Evolutionary conservation across 371 early-diverging fungal species (phyloP), one percentile per base, ranked within the genome.

Genomic region (Batkoa obscura): DNA sequence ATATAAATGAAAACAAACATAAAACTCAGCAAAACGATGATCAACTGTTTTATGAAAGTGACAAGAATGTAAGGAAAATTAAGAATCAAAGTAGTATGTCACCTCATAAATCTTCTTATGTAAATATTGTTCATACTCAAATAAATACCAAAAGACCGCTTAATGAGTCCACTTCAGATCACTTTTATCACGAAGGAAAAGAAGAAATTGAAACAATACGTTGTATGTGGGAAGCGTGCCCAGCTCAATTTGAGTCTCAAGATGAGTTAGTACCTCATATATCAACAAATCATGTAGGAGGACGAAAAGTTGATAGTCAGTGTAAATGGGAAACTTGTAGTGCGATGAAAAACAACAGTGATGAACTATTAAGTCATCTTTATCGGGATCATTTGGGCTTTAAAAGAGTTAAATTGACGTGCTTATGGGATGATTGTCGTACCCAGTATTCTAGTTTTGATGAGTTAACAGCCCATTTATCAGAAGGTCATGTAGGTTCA

Each of bases 201-300:
- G 15, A 50, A 34, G 34, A 15, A 31, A 50, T 13, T 13, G 32
- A 50, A 17, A 3, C 10, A 33, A 31, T 51, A 33, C 47, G 61
- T 2, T 90, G 90, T 58, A 70, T 79, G 57, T 90, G 91, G 91
- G 71, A 80, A 2, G 77, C 83, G 0, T 90, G 91, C 63, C 70
- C 80, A 5, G 84, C 84, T 15, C 73, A 67, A 32, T 90, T 90
- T 61, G 58, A 60, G 32, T 75, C 76, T 8, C 60, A 75, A 17
- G 88, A 88, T 46, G 85, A 88, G 54, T 63, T 90, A 6, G 67
- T 89, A 51, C 83, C 85, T 5, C 91, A 90, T 60, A 66, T 90
- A 36, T 78, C 78, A 57, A 84, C 78, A 58, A 66, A 74, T 2
- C 91, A 90, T 60, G 66, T 86, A 31, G 78, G 78, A 3, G 73